Evolutionary conservation across 805 yeast species (phyloP).

Genomic region (Lachancea kluyveri): DNA sequence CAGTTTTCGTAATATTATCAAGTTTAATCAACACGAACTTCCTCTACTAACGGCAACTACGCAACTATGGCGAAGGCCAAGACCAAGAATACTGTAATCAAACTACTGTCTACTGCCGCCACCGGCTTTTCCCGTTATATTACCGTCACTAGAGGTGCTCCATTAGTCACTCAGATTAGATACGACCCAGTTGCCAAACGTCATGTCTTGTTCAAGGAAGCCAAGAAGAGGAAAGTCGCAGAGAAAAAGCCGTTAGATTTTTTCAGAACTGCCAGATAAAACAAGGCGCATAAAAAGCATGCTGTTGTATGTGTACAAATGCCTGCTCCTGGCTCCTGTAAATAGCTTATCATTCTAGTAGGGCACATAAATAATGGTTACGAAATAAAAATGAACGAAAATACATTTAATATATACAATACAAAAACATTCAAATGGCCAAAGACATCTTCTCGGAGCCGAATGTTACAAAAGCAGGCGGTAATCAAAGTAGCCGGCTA

Average conservation of each 20-base stretch:
- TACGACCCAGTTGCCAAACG: slow-evolving; percentile 86
- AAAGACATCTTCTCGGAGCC: background rate
- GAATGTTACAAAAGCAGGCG: background rate
- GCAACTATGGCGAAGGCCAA: slow-evolving; percentile 48
- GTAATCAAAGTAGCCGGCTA: slow-evolving; percentile 4
- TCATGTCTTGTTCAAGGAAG: slow-evolving; percentile 86
- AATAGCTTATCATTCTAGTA: no score
- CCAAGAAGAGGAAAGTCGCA: slow-evolving; percentile 76
- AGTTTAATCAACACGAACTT: no score
- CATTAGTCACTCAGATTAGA: slow-evolving; percentile 71
- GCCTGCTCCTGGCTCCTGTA: no score
- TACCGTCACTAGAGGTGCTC: slow-evolving; percentile 74
- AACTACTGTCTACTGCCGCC: slow-evolving; percentile 80
- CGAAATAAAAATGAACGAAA: no score
- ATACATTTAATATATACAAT: slow-evolving; percentile 1
- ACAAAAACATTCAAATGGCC: background rate
- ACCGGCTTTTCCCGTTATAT: slow-evolving; percentile 85
- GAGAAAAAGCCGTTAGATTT: slow-evolving; percentile 45
- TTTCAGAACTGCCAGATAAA: slow-evolving; percentile 29
- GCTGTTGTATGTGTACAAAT: no score
- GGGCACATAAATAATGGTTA: no score
- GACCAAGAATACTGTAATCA: slow-evolving; percentile 74
- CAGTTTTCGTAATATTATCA: no score
- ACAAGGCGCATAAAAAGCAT: no score
- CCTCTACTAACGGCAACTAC: no score